These are phyloP conservation scores for Neophaeococcomyces aloes DNA, from an alignment of 2,329 filamentous ascomycete genomes.

Conservation along the genomic window DNA sequence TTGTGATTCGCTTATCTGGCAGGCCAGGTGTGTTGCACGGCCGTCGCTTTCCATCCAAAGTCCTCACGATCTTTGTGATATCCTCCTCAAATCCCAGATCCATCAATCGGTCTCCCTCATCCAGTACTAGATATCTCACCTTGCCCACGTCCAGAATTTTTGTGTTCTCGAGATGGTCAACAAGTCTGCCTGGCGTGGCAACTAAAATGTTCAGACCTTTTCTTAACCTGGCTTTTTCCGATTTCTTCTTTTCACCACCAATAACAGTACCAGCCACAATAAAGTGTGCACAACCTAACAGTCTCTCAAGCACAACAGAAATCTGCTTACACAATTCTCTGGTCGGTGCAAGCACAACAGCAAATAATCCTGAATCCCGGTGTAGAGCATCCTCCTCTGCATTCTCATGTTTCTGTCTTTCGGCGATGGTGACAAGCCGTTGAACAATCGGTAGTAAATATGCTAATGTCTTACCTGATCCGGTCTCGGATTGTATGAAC, in stretches of 20 bases:
- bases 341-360: slow-evolving; percentile 86
- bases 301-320: slow-evolving; percentile 68
- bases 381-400: slow-evolving; percentile 44
- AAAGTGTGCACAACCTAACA: slow-evolving; percentile 86
- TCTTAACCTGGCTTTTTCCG: slow-evolving; percentile 83
- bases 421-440: slow-evolving; percentile 63
- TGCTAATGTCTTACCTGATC: slow-evolving; percentile 94
- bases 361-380: slow-evolving; percentile 81
- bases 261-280: slow-evolving; percentile 81
- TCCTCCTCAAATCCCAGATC: slow-evolving; percentile 95
- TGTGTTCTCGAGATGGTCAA: slow-evolving; percentile 87
- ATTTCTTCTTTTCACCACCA: slow-evolving; percentile 61
- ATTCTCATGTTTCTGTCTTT: slow-evolving; percentile 36
- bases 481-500: slow-evolving; percentile 93
- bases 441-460: slow-evolving; percentile 90
- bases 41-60: slow-evolving; percentile 55
- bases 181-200: slow-evolving; percentile 81
- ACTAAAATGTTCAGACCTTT: slow-evolving; percentile 95
- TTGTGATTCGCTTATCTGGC: slow-evolving; percentile 66
- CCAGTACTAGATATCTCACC: slow-evolving; percentile 85
- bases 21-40: slow-evolving; percentile 53
- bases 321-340: slow-evolving; percentile 93
- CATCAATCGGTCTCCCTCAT: slow-evolving; percentile 97
- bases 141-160: slow-evolving; percentile 78
- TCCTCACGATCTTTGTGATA: slow-evolving; percentile 72